Evolutionary conservation across 2,329 filamentous ascomycete genomes (phyloP).

Genomic region (Magnaporthiopsis rhizophila): DNA sequence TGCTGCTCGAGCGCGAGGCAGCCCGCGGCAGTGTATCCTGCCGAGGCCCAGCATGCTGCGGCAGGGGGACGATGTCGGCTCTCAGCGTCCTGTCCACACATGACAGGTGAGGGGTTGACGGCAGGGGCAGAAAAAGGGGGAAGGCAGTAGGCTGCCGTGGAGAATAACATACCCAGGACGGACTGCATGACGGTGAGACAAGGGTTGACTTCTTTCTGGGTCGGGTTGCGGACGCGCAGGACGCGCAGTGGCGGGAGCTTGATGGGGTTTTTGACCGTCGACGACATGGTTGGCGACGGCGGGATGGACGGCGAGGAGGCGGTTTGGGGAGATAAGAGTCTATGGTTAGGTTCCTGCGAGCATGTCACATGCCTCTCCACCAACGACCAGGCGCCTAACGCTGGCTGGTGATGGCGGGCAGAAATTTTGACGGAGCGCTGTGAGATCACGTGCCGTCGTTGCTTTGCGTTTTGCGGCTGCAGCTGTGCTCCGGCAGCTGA

Average conservation of each 20-base stretch:
- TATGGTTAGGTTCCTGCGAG: too few species aligned
- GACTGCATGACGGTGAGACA: slow-evolving; percentile 50
- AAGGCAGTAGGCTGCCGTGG: neutral
- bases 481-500: neutral
- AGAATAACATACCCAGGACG: slow-evolving; percentile 40
- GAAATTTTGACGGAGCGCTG: neutral
- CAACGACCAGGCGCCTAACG: neutral
- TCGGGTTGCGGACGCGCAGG: slow-evolving; percentile 47
- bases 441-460: neutral
- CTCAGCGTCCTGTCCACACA: neutral
- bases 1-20: slow-evolving; percentile 52
- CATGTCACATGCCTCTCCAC: neutral
- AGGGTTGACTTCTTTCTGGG: slow-evolving; percentile 40
- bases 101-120: neutral
- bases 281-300: slow-evolving; percentile 28
- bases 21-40: slow-evolving; percentile 56
- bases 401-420: neutral
- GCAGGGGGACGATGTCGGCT: neutral
- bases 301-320: neutral
- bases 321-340: neutral
- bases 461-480: neutral
- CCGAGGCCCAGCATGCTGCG: slow-evolving; percentile 76
- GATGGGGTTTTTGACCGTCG: slow-evolving; percentile 38
- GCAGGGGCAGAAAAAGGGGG: neutral
- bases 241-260: slow-evolving; percentile 48